phyloP scores from a whole-genome alignment of 495 filamentous ascomycete genomes.

The Cenococcum geophilum region DNA sequence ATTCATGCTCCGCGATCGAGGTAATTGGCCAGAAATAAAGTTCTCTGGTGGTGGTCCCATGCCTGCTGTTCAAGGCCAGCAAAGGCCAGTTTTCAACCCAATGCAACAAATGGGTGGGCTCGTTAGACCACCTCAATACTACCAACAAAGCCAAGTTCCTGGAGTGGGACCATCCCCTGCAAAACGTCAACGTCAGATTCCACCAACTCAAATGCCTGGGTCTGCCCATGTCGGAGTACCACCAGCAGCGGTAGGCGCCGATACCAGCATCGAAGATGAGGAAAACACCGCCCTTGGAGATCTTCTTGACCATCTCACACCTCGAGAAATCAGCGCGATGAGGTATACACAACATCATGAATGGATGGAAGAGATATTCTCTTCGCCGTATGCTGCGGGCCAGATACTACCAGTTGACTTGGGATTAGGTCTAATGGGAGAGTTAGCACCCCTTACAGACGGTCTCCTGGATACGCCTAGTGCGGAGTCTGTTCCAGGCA shows the following conservation, averaged over 20 bases:
- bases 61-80: conserved; percentile 31
- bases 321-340: conserved; percentile 75
- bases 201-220: conserved; percentile 21
- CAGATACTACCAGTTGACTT: conserved; percentile 86
- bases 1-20: conserved; percentile 84
- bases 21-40: conserved; percentile 80
- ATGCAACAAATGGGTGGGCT: conserved; percentile 18
- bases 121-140: conserved; percentile 12
- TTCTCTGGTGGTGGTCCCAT: conserved; percentile 47
- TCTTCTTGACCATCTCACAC: conserved; percentile 77
- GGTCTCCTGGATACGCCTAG: conserved; percentile 66
- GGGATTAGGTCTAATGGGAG: conserved; percentile 78
- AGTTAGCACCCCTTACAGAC: conserved; percentile 71
- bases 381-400: conserved; percentile 71
- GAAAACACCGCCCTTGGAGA: conserved; percentile 83
- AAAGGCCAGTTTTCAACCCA: conserved; percentile 17
- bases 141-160: conserved; percentile 31
- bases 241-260: conserved; percentile 23
- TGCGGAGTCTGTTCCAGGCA: conserved; percentile 20
- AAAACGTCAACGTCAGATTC: conserved; percentile 34
- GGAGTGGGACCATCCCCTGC: conserved; percentile 47
- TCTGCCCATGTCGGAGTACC: not conserved
- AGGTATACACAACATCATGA: conserved; percentile 93
- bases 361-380: conserved; percentile 98
- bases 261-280: conserved; percentile 70